Evolutionary conservation across 169 alveolate genomes (phyloP), one percentile per base, ranked within the genome.

Genomic region (Cryptosporidium ubiquitum): DNA sequence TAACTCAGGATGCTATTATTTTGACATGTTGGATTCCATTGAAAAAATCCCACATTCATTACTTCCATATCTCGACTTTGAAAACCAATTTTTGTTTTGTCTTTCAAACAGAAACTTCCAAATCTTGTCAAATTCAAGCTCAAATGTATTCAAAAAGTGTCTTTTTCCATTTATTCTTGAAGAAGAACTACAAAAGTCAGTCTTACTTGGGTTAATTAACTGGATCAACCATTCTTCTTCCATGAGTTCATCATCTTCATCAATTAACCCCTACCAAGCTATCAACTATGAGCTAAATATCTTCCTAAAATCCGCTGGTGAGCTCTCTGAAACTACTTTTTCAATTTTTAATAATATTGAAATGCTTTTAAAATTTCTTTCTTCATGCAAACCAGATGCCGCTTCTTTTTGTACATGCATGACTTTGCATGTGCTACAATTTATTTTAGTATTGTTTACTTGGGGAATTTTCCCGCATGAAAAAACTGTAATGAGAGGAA

Each of bases 31-130:
- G n/a, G 75, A 79, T 29, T 79, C 79, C 10, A 60, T 79, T 18
- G 75, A 79, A 39, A 35, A 16, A 29, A 23, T 61, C 55, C 89
- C 89, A 16, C 79, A 79, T 12, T 40, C 47, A 10, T 47, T 79
- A 61, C 40, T 58, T 26, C 79, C 89, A 1, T 61, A 79, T 26
- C 23, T 79, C 14, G 75, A 79, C 49, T 79, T 79, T 31, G 89
- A 79, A 37, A 57, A 79, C 47, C 89, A 60, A 58, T 79, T 79
- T 40, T 10, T 79, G 18, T 61, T 61, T 44, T 58, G 40, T 40
- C 57, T 61, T 23, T 61, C 75, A 29, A 79, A 64, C 40, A 57
- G 89, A 35, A 79, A 79, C 37, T 61, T 79, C n/a, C 89, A 79
- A 44, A 61, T 64, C n/a, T 42, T 64, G 5, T 61, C 73, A 23